Evolutionary conservation across 2,329 filamentous ascomycete species (phyloP).

Genomic region (Metarhizium guizhouense): DNA sequence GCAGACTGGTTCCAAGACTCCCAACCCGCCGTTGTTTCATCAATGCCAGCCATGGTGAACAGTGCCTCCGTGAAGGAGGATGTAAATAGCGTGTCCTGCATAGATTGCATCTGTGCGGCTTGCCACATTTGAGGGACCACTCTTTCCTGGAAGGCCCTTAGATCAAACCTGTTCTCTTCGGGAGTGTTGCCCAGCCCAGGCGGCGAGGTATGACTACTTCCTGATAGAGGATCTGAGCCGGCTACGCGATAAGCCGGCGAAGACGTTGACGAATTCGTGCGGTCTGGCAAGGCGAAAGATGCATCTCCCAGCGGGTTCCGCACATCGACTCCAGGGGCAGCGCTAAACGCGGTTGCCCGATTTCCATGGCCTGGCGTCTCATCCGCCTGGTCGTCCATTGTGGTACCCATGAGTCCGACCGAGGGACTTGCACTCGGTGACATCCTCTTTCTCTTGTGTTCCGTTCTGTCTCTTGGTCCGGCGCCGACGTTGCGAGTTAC

Average conservation of each 20-base stretch:
- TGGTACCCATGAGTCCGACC: not conserved
- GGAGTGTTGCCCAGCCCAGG: conserved; percentile 24
- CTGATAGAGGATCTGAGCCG: conserved; percentile 14
- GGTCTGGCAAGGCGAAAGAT: conserved; percentile 18
- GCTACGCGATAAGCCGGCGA: conserved; percentile 17
- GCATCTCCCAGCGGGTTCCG: not conserved
- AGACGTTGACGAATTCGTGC: conserved; percentile 24
- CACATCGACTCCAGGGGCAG: not conserved
- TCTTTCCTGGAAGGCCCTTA: conserved; percentile 24
- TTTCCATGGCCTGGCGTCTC: not conserved
- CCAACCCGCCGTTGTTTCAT: conserved; percentile 4
- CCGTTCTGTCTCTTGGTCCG: conserved; percentile 8
- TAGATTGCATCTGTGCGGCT: conserved; percentile 6
- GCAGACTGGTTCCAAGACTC: conserved; percentile 15
- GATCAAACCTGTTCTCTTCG: conserved; percentile 26
- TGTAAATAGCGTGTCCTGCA: conserved; percentile 20
- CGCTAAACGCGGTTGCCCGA: not conserved
- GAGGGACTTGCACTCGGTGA: conserved; percentile 17
- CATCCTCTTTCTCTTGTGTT: conserved; percentile 24
- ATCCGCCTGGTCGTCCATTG: not conserved
- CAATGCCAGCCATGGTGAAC: not conserved
- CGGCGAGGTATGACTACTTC: conserved; percentile 23
- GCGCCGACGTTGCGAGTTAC: conserved; percentile 20
- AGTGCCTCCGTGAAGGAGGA: conserved; percentile 18
- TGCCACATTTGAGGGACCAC: conserved; percentile 22